phyloP scores from a whole-genome alignment of 179 eudicot species.

The Carnegiea gigantea region DNA sequence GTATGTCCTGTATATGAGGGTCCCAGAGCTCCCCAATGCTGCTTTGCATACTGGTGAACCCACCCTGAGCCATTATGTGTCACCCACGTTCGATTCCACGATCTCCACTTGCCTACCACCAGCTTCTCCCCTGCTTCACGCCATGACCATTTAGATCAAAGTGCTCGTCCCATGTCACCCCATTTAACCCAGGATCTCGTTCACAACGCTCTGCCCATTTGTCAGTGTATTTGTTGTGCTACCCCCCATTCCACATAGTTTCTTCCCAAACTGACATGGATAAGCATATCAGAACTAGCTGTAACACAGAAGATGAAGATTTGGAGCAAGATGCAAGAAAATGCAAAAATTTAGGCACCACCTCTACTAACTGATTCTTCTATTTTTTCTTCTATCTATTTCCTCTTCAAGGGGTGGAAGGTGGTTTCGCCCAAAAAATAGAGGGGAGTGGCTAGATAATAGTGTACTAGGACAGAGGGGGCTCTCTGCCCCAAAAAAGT shows the following conservation, averaged over 20 bases:
- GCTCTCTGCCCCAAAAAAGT: background rate
- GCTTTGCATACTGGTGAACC: slow-evolving; percentile 95
- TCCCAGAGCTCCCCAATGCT: slow-evolving; percentile 95
- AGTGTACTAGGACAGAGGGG: background rate
- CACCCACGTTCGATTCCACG: slow-evolving; percentile 95
- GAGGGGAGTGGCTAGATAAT: background rate
- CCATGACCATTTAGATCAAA: slow-evolving; percentile 58
- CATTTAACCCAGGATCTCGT: slow-evolving; percentile 83
- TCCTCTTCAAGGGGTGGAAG: too few relatives aligned
- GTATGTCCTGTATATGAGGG: slow-evolving; percentile 70
- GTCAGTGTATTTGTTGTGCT: slow-evolving; percentile 85
- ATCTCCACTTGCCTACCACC: slow-evolving; percentile 89
- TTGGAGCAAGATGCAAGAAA: background rate
- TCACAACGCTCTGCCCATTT: slow-evolving; percentile 93
- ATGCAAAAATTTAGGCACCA: background rate
- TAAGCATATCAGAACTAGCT: background rate
- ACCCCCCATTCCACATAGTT: slow-evolving; percentile 74
- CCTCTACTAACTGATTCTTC: background rate
- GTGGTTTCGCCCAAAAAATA: background rate
- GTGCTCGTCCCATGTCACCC: slow-evolving; percentile 96
- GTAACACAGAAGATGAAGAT: background rate
- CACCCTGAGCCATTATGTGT: slow-evolving; percentile 87
- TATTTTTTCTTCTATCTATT: too few relatives aligned
- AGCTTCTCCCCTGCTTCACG: slow-evolving; percentile 86
- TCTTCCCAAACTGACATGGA: slow-evolving; percentile 80